Percentiles rank a stretch among this genome's conserved stretches.
These are phyloP conservation scores for Forsythia suspensa DNA, from an alignment of 257 asterid genomes.

Conservation along the genomic window DNA sequence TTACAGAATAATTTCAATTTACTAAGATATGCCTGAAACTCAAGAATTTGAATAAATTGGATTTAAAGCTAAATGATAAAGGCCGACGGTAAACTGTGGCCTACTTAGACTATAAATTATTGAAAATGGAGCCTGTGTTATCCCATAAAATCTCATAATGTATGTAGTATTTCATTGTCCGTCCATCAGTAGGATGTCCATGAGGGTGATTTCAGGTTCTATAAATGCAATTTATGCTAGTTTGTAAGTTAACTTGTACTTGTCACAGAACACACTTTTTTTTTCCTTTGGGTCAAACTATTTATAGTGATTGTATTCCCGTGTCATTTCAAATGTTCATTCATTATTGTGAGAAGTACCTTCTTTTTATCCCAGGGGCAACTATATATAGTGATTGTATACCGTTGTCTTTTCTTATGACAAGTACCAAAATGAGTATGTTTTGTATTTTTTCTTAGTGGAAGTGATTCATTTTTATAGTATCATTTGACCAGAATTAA, in stretches of 20 bases:
- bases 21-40: neutral
- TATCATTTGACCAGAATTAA: neutral
- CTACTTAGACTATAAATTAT: neutral
- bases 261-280: neutral
- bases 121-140: neutral
- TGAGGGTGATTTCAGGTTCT: neutral
- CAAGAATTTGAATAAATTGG: neutral
- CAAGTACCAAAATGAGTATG: neutral
- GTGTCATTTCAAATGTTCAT: neutral
- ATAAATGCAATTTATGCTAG: neutral
- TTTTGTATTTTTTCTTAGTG: neutral
- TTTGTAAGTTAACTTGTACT: neutral
- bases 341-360: neutral
- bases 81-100: neutral
- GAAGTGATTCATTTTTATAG: neutral
- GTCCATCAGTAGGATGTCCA: neutral
- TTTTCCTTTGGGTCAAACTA: neutral
- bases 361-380: neutral
- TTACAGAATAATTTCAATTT: too few species aligned
- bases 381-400: neutral
- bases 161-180: neutral
- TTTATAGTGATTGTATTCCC: neutral
- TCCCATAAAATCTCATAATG: neutral
- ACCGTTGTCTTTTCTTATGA: neutral
- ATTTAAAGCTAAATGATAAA: neutral